Evolutionary conservation across 768 basidiomycete species (phyloP).

Genomic region (Boletus fagicola): DNA sequence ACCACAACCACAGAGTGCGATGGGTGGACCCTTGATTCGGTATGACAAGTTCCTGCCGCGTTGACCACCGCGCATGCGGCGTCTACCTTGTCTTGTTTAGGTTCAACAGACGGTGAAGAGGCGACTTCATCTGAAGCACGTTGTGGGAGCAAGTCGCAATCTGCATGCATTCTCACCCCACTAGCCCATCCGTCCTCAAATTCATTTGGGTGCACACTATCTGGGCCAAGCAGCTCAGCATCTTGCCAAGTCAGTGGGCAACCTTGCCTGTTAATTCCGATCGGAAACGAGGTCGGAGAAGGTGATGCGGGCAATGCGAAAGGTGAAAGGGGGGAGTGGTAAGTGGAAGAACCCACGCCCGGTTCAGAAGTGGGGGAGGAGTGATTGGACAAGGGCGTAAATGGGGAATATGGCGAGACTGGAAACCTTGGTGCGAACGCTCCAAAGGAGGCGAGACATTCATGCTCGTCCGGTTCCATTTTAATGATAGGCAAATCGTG

Average conservation of each 20-base stretch:
- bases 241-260: conserved; percentile 41
- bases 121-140: not conserved
- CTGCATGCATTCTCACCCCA: conserved; percentile 12
- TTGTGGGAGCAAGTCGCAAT: conserved; percentile 9
- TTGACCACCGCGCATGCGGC: conserved; percentile 1
- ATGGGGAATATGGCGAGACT: conserved; percentile 21
- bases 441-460: conserved; percentile 14
- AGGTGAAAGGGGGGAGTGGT: conserved; percentile 15
- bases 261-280: conserved; percentile 7
- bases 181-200: conserved; percentile 39
- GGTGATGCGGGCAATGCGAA: conserved; percentile 8
- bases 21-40: conserved; percentile 1
- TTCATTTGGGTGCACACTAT: conserved; percentile 42
- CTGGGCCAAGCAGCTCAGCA: conserved; percentile 45
- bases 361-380: conserved; percentile 23
- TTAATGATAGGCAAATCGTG: conserved; percentile 29
- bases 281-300: conserved; percentile 10
- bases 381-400: conserved; percentile 14
- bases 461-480: conserved; percentile 46
- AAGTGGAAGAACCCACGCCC: conserved; percentile 14
- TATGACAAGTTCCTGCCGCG: conserved; percentile 5
- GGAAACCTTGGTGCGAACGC: conserved; percentile 9
- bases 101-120: not conserved
- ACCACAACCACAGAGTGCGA: not conserved
- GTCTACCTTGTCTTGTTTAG: conserved; percentile 4